These are phyloP conservation scores for Eucalyptus erythrocorys DNA, from an alignment of 345 rosid genomes.

Conservation along the genomic window DNA sequence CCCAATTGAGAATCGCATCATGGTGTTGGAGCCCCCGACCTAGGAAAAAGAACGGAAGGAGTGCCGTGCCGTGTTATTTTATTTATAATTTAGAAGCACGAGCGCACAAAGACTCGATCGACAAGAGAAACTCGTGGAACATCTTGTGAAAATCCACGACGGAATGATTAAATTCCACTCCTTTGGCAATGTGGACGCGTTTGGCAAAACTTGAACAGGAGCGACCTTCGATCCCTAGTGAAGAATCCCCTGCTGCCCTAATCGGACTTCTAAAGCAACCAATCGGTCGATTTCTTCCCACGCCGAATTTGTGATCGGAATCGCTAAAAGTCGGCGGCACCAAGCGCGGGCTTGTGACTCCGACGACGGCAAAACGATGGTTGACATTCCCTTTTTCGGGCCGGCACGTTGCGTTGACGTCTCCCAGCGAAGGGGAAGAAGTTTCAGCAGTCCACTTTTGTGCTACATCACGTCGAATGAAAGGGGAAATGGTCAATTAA, in stretches of 20 bases:
- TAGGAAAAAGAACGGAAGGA: not conserved
- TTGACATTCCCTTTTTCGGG: not conserved
- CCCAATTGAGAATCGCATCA: not conserved
- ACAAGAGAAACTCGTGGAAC: not conserved
- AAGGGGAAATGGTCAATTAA: not conserved
- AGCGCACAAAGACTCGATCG: not conserved
- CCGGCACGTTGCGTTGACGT: not conserved
- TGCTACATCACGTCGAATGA: not conserved
- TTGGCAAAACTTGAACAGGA: not conserved
- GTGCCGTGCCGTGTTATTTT: not conserved
- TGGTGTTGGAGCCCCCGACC: not conserved
- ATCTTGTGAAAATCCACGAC: not conserved
- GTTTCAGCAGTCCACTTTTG: not conserved
- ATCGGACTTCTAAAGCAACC: not conserved
- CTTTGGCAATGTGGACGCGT: not conserved
- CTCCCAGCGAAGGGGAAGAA: not conserved
- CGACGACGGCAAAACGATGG: not conserved
- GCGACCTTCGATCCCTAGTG: not conserved
- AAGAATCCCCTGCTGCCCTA: not conserved
- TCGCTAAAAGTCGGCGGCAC: not conserved
- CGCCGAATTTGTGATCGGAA: too few relatives aligned
- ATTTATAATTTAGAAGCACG: not conserved
- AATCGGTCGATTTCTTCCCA: not conserved
- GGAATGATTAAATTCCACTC: not conserved
- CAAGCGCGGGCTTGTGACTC: not conserved